A percentile compares a stretch with the other conserved stretches of the same genome.
Evolutionary conservation across 495 filamentous ascomycete genomes (phyloP).

Genomic region (Annulohypoxylon bovei): DNA sequence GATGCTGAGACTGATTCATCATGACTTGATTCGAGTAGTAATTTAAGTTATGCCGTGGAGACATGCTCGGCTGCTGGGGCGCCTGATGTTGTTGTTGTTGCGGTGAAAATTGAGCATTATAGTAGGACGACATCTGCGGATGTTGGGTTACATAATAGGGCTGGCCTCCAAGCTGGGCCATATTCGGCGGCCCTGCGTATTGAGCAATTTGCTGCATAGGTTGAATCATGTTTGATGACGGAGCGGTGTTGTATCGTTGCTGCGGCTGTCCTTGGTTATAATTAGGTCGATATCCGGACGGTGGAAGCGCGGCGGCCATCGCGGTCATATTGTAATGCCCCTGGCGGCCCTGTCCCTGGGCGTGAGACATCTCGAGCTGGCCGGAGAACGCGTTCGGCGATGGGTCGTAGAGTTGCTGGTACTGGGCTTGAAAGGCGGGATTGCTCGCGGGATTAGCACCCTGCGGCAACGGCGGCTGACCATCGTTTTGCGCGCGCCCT

Average conservation of each 20-base stretch:
- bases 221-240: constrained; percentile 54
- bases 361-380: constrained; percentile 52
- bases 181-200: constrained; percentile 49
- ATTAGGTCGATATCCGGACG: constrained; percentile 46
- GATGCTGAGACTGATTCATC: constrained; percentile 49
- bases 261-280: constrained; percentile 49
- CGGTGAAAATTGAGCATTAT: constrained; percentile 47
- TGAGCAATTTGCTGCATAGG: constrained; percentile 60
- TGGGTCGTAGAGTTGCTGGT: constrained; percentile 47
- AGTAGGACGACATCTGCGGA: constrained; percentile 51
- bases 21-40: constrained; percentile 53
- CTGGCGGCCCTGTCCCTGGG: constrained; percentile 42
- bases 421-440: constrained; percentile 44
- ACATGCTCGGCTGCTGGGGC: constrained; percentile 41
- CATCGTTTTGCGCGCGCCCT: constrained; percentile 32
- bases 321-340: constrained; percentile 54
- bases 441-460: constrained; percentile 36
- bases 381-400: constrained; percentile 49
- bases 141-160: constrained; percentile 57
- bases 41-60: constrained; percentile 46
- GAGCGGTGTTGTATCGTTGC: constrained; percentile 53
- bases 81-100: constrained; percentile 48
- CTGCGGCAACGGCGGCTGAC: constrained; percentile 34
- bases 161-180: constrained; percentile 48
- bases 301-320: constrained; percentile 54